Base-by-base conservation (phyloP, 257 asterid genomes). In the Solanum chiquidenum region DNA sequence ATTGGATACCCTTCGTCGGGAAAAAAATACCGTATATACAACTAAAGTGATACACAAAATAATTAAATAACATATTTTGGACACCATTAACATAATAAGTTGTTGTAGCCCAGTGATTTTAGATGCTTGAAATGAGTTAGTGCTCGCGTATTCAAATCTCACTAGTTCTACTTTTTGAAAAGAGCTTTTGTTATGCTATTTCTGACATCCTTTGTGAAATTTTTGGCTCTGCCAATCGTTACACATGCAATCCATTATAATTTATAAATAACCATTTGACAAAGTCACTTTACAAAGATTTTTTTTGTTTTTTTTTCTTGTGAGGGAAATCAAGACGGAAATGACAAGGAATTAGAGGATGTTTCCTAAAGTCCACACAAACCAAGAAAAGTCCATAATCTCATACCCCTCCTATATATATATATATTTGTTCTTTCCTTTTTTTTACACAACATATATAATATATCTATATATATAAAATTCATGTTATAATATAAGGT, bases 301-400 rank as follows among this genome's bases (percentile, higher is more conserved):
- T 5, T 5, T 5, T 25, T 9, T 46, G 6, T 12, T 25, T 13
- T 46, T 76, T 25, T 5, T 6, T 11, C 5, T 44, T 3, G 34
- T 7, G n/a, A 27, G 12, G 34, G 58, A 7, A 77, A 77, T 42
- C 25, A 77, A 25, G 62, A 34, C 18, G 29, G 85, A 80, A 49
- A 46, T 80, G 68, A 18, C 85, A 9, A 18, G 68, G 68, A 46
- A 80, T 46, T 46, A n/a, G 68, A 12, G 34, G 25, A 58, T 62
- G 44, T 87, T 87, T 73, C 83, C 25, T 18, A 40, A 87, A 87
- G 89, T 87, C 86, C 68, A 87, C 86, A 80, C 83, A 42, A 20
- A 31, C 55, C 13, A 64, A 80, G 55, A 87, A 87, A 87, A 87
- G 89, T 87, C 88, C 89, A 40, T 80, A 64, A 83, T 87, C 86